phyloP scores from a whole-genome alignment of 306 rosid species.

The Morella rubra region DNA sequence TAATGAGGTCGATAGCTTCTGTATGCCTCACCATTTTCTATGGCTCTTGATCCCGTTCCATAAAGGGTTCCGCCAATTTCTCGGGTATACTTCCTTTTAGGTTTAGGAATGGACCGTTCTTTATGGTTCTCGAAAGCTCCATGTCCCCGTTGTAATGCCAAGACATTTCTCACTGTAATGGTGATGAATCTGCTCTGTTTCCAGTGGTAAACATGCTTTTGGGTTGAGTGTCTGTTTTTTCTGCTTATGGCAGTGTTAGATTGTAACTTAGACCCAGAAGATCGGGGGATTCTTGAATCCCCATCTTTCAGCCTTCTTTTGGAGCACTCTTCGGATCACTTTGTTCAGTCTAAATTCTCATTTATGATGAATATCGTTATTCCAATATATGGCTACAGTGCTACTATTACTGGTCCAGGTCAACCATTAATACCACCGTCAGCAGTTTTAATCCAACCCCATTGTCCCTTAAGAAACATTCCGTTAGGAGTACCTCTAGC shows the following conservation, averaged over 20 bases:
- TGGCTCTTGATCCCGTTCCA: neutral
- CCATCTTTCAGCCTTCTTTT: neutral
- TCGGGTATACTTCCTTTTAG: neutral
- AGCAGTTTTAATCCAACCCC: constrained; percentile 15
- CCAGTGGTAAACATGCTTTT: neutral
- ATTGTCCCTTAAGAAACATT: constrained; percentile 22
- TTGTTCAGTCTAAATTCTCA: neutral
- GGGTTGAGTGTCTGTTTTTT: neutral
- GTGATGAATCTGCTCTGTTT: neutral
- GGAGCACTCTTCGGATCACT: neutral
- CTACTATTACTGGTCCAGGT: constrained; percentile 1
- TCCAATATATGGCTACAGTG: no score
- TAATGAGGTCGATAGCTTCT: neutral
- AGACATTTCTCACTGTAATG: neutral
- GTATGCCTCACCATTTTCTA: neutral
- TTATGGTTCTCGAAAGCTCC: neutral
- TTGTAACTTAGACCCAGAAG: neutral
- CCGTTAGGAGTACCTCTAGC: neutral
- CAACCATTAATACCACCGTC: neutral
- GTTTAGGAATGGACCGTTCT: neutral
- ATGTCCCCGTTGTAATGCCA: neutral
- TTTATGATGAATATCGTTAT: neutral
- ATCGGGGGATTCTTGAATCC: neutral
- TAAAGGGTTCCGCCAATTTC: neutral
- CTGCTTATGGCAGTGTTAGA: neutral